A percentile compares a stretch with the other conserved stretches of the same genome.
These are phyloP conservation scores for Hypoxylon crocopeplum DNA, from an alignment of 495 filamentous ascomycete species.

Conservation along the genomic window DNA sequence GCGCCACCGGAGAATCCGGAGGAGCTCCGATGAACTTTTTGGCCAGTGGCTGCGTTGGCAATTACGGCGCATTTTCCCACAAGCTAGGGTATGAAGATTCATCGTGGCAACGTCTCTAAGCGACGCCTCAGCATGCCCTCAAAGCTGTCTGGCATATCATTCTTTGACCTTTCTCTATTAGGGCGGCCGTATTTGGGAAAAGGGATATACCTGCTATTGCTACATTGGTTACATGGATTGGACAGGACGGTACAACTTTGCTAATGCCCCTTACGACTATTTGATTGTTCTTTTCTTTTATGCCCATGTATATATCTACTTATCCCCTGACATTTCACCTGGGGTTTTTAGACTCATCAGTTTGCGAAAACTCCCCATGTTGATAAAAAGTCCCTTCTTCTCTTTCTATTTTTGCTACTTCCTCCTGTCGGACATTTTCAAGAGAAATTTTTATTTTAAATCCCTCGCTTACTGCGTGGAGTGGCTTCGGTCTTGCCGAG, in stretches of 20 bases:
- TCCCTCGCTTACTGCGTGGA: constrained; percentile 34
- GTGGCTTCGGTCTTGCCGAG: constrained; percentile 33
- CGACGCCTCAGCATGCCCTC: constrained; percentile 1
- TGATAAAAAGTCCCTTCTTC: constrained; percentile 9
- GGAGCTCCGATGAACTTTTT: constrained; percentile 7
- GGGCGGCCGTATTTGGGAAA: constrained; percentile 22
- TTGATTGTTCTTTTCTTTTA: constrained; percentile 17
- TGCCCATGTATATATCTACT: constrained; percentile 17
- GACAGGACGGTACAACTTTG: constrained; percentile 20
- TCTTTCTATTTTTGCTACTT: constrained; percentile 1
- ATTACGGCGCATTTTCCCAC: constrained; percentile 11
- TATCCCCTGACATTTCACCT: constrained; percentile 5
- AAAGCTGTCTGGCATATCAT: constrained; percentile 1
- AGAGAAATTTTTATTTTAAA: constrained; percentile 11
- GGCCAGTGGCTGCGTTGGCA: constrained; percentile 5
- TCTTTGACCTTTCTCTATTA: constrained; percentile 8
- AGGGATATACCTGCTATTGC: constrained; percentile 27
- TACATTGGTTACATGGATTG: constrained; percentile 20
- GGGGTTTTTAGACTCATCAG: constrained; percentile 15
- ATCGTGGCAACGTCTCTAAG: constrained; percentile 5
- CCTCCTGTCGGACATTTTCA: constrained; percentile 1
- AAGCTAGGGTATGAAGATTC: constrained; percentile 3
- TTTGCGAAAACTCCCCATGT: constrained; percentile 13
- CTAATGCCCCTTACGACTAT: constrained; percentile 30
- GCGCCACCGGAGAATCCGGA: constrained; percentile 21